These are phyloP conservation scores for Clarireedia paspali DNA, from an alignment of 2,329 filamentous ascomycete genomes.

Conservation along the genomic window DNA sequence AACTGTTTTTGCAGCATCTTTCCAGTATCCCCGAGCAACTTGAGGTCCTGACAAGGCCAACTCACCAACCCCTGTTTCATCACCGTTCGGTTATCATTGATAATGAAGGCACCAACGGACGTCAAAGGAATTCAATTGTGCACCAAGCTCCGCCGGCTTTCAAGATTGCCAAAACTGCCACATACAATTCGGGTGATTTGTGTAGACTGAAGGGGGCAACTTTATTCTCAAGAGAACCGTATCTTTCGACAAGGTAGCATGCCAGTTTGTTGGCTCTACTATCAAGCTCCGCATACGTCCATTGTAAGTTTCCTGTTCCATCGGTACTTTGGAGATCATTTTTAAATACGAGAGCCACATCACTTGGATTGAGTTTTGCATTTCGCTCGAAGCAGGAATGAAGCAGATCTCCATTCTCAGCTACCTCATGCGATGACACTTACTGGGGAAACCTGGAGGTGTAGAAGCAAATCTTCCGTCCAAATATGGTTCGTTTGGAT, in stretches of 20 bases:
- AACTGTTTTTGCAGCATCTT: too few relatives aligned
- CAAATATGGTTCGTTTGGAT: neutral
- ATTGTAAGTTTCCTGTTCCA: neutral
- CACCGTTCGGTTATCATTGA: too few relatives aligned
- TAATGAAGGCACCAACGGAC: too few relatives aligned
- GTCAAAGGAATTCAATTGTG: too few relatives aligned
- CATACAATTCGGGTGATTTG: constrained; percentile 26
- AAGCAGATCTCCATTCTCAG: neutral
- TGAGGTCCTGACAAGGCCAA: too few relatives aligned
- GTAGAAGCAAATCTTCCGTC: neutral
- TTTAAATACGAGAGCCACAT: neutral
- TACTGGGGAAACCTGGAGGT: neutral
- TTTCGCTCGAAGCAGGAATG: neutral
- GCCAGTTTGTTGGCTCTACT: neutral
- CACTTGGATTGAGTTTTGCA: neutral
- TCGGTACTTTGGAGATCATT: neutral
- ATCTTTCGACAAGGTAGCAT: neutral
- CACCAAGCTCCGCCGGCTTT: constrained; percentile 31
- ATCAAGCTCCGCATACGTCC: constrained; percentile 1
- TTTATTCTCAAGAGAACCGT: neutral
- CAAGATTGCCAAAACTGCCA: constrained; percentile 28
- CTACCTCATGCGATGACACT: neutral
- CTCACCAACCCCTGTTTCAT: too few relatives aligned
- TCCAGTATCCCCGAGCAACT: too few relatives aligned
- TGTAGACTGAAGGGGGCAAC: constrained; percentile 10